These are phyloP conservation scores for Reticulascus tulasneorum DNA, from an alignment of 2,329 filamentous ascomycete species.

Conservation along the genomic window DNA sequence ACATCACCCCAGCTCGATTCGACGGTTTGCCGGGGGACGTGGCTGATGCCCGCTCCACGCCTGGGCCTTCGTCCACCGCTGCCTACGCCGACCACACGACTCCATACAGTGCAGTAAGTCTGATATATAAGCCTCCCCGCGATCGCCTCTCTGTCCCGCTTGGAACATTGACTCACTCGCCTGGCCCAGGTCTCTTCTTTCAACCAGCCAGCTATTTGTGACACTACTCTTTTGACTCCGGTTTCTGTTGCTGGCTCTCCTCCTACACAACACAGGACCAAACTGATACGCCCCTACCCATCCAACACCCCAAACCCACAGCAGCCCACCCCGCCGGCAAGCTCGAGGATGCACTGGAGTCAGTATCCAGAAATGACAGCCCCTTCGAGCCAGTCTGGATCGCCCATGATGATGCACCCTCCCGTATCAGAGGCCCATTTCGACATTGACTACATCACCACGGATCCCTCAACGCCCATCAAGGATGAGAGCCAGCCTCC, in stretches of 20 bases:
- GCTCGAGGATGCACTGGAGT: slow-evolving; percentile 43
- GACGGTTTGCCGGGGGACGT: slow-evolving; percentile 9
- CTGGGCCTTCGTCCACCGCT: slow-evolving; percentile 1
- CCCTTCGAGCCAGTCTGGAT: slow-evolving; percentile 37
- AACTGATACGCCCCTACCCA: slow-evolving; percentile 36
- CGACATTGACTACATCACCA: slow-evolving; percentile 32
- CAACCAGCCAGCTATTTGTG: slow-evolving; percentile 28
- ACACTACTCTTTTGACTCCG: slow-evolving; percentile 46
- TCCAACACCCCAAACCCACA: slow-evolving; percentile 34
- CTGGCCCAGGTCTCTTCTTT: slow-evolving; percentile 25
- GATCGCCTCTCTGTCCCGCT: slow-evolving; percentile 1
- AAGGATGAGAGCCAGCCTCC: slow-evolving; percentile 30
- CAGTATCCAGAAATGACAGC: slow-evolving; percentile 37
- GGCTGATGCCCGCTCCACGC: slow-evolving; percentile 7
- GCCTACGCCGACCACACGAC: slow-evolving; percentile 8
- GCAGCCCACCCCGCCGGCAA: slow-evolving; percentile 44
- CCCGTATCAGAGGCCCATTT: slow-evolving; percentile 32
- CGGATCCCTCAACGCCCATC: slow-evolving; percentile 25
- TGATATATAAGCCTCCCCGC: neutral
- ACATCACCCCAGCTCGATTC: slow-evolving; percentile 7
- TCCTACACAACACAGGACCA: slow-evolving; percentile 39
- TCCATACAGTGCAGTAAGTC: slow-evolving; percentile 28
- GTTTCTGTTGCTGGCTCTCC: slow-evolving; percentile 47
- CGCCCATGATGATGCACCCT: slow-evolving; percentile 40
- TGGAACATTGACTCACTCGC: neutral